Evolutionary conservation across 2,329 filamentous ascomycete genomes (phyloP).

Genomic region (Rosellinia necatrix): DNA sequence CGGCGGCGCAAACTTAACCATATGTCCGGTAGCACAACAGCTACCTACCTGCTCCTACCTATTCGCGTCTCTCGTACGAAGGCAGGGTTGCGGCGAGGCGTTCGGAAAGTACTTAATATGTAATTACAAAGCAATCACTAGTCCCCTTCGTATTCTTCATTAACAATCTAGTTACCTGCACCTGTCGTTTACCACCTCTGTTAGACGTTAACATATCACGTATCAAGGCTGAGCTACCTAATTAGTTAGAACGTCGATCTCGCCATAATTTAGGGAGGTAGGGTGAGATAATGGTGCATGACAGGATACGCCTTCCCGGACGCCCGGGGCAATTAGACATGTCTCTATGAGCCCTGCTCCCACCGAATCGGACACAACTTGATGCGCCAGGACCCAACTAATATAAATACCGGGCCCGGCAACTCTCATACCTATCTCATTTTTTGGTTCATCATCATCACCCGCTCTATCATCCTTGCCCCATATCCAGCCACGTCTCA

Average conservation of each 20-base stretch:
- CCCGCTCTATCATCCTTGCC: not conserved
- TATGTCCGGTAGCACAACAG: no score
- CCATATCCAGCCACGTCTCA: not conserved
- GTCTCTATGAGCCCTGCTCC: not conserved
- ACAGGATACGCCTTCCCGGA: not conserved
- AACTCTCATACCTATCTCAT: not conserved
- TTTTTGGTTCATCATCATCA: not conserved
- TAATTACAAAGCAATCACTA: no score
- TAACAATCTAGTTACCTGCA: no score
- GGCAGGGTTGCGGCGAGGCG: no score
- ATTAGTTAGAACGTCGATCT: no score
- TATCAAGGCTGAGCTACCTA: conserved; percentile 2
- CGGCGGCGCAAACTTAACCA: no score
- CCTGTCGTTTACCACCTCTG: no score
- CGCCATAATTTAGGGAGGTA: not conserved
- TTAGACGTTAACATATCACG: not conserved
- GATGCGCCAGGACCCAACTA: not conserved
- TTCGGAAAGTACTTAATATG: no score
- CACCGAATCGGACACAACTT: not conserved
- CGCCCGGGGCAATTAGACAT: not conserved
- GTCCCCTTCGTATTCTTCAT: conserved; percentile 4
- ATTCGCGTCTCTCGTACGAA: no score
- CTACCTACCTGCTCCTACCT: no score
- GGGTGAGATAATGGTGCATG: conserved; percentile 15
- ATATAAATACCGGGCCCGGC: conserved; percentile 16